These are phyloP conservation scores for Aulographum hederae DNA, from an alignment of 2,329 filamentous ascomycete genomes.

Conservation along the genomic window DNA sequence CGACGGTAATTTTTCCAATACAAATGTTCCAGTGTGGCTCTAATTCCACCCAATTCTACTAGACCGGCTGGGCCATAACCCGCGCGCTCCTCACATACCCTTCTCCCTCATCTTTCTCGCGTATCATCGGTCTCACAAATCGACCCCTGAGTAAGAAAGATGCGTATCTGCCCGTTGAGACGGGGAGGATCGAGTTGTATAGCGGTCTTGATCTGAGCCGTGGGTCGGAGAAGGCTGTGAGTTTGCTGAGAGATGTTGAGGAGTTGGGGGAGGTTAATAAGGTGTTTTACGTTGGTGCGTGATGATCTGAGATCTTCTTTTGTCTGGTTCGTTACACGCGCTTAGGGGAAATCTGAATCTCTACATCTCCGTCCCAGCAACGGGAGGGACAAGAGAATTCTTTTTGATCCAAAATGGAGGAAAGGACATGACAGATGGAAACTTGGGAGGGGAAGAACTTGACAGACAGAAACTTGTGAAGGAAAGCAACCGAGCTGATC, in stretches of 20 bases:
- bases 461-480: background rate
- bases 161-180: slow-evolving; percentile 8
- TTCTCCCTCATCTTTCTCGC: slow-evolving; percentile 10
- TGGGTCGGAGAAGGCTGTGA: slow-evolving; percentile 12
- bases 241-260: slow-evolving; percentile 16
- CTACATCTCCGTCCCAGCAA: too few relatives aligned
- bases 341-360: too few relatives aligned
- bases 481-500: background rate
- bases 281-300: slow-evolving; percentile 23
- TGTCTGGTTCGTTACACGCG: too few relatives aligned
- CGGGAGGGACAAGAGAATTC: too few relatives aligned
- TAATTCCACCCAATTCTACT: too few relatives aligned
- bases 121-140: slow-evolving; percentile 12
- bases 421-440: too few relatives aligned
- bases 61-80: slow-evolving; percentile 14
- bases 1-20: too few relatives aligned
- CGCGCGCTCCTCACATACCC: slow-evolving; percentile 11
- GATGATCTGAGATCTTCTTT: too few relatives aligned
- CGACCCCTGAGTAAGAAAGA: slow-evolving; percentile 7
- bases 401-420: too few relatives aligned
- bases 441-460: too few relatives aligned
- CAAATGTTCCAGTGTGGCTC: too few relatives aligned
- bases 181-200: slow-evolving; percentile 6
- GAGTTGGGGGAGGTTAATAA: slow-evolving; percentile 22
- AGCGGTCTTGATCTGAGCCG: slow-evolving; percentile 18